Percentiles rank a stretch among this genome's conserved stretches.
Evolutionary conservation across 2,329 filamentous ascomycete species (phyloP).

Genomic region (Ceratocystis diversiconidia): DNA sequence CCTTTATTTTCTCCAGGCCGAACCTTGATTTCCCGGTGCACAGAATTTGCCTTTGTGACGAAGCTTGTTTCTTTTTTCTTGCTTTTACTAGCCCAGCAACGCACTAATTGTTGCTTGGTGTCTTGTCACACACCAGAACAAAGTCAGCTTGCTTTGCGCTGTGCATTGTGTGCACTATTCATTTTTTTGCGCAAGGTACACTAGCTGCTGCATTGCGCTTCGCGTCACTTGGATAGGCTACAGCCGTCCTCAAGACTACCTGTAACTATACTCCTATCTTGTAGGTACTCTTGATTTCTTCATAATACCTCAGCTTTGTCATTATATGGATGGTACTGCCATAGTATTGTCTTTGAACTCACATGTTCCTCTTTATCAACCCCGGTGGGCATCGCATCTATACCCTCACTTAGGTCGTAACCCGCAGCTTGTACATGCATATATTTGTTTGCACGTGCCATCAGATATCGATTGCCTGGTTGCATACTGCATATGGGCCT

Average conservation of each 20-base stretch:
- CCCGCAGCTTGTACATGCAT: not conserved
- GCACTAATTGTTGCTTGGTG: not conserved
- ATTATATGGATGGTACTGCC: not conserved
- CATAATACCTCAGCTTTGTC: not conserved
- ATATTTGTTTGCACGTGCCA: not conserved
- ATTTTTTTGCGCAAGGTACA: not conserved
- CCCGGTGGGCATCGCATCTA: not conserved
- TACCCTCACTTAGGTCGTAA: not conserved
- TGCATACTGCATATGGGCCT: not conserved
- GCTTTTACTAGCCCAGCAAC: not conserved
- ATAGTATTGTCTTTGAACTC: not conserved
- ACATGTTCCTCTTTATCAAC: not conserved
- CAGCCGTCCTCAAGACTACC: not conserved
- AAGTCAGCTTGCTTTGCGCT: not conserved
- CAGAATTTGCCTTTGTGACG: not conserved
- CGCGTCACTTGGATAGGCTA: not conserved
- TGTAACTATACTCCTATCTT: not conserved
- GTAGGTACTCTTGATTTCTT: not conserved
- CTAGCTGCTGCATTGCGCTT: not conserved
- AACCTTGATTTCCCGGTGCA: not conserved
- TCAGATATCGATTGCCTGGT: not conserved
- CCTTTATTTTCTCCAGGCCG: not conserved
- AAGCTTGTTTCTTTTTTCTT: not conserved
- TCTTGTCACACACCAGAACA: not conserved
- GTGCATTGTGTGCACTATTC: not conserved